Base-by-base conservation (phyloP, 2,329 filamentous ascomycete species). In the Celoporthe dispersa region DNA sequence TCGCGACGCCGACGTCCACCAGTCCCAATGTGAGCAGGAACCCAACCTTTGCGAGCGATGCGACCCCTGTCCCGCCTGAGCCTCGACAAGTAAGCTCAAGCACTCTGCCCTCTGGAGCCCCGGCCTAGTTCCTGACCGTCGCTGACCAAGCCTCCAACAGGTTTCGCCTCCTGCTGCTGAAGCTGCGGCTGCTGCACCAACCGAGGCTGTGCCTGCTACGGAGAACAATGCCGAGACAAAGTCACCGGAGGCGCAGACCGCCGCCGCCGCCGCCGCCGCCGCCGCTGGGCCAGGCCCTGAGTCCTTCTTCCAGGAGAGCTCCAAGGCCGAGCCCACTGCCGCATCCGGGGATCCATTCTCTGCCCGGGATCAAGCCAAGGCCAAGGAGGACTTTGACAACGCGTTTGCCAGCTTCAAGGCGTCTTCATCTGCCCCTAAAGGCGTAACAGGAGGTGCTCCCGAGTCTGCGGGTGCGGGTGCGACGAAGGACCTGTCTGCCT, bases 371-470 rank as follows among this genome's bases (percentile, higher is more conserved):
- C 82, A 87, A 69, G 84, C 83, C 67, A 89, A 88, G 79, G 88
- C 89, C 55, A 94, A 94, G 81, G 90, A 92, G 64, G 93, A 96
- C 75, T 96, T 97, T 74, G 93, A 97, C 77, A 90, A 91, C 71
- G 93, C 93, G 1, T 97, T 97, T 82, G 92, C 92, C 59, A 91
- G 90, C 69, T 95, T 96, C 75, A 84, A 85, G 67, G 84, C 82
- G 63, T 81, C 84, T 63, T 86, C 84, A 63, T 85, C 85, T 71
- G 76, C 73, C 8, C 19, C 69, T 75, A 87, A 87, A 75, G 80
- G 78, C 64, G 6, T 31, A 16, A 28, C 66, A 25, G 66, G 35
- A 25, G 57, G 35, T 14, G 8, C 37, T 62, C 57, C 41, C 16
- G 66, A 67, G 57, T 9, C 55, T 37, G 44, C 70, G 60, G 84